These are phyloP conservation scores for Aquilaria agallochum DNA, from an alignment of 441 rosid species.

Conservation along the genomic window DNA sequence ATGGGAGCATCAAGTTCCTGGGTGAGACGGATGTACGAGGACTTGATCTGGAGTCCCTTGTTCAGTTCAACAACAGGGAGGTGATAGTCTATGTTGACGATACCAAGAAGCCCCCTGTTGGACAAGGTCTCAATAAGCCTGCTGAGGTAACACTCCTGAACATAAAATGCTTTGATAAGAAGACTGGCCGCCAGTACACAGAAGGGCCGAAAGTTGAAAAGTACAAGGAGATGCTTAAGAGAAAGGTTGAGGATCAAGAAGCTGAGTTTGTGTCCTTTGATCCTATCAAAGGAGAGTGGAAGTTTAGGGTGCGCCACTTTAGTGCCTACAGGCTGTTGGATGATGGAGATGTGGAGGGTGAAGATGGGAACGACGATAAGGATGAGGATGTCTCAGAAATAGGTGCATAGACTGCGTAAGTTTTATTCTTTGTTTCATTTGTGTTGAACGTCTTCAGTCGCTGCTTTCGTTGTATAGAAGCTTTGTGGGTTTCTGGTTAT, in stretches of 20 bases:
- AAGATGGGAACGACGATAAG: conserved; percentile 20
- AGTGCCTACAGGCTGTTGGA: conserved; percentile 63
- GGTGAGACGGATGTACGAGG: conserved; percentile 88
- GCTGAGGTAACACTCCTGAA: conserved; percentile 92
- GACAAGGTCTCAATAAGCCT: conserved; percentile 92
- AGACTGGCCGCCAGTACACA: conserved; percentile 57
- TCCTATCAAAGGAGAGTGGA: conserved; percentile 83
- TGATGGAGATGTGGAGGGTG: conserved; percentile 21
- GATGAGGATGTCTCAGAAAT: conserved; percentile 17
- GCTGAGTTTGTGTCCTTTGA: conserved; percentile 89
- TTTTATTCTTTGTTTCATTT: neutral
- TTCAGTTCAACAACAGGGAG: conserved; percentile 85
- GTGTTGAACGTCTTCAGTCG: neutral
- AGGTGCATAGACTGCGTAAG: neutral
- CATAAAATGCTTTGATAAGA: conserved; percentile 84
- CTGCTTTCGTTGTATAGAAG: too few relatives aligned
- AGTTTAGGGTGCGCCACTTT: conserved; percentile 83
- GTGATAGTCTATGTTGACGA: conserved; percentile 96
- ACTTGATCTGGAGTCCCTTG: conserved; percentile 73
- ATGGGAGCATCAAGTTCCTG: conserved; percentile 77
- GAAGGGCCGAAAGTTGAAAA: conserved; percentile 72
- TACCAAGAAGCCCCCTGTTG: conserved; percentile 82
- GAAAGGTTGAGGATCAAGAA: conserved; percentile 88
- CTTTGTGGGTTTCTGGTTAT: too few relatives aligned
- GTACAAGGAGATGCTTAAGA: conserved; percentile 82